These are phyloP conservation scores for Ceriops decandra DNA, from an alignment of 345 rosid species.

Conservation along the genomic window DNA sequence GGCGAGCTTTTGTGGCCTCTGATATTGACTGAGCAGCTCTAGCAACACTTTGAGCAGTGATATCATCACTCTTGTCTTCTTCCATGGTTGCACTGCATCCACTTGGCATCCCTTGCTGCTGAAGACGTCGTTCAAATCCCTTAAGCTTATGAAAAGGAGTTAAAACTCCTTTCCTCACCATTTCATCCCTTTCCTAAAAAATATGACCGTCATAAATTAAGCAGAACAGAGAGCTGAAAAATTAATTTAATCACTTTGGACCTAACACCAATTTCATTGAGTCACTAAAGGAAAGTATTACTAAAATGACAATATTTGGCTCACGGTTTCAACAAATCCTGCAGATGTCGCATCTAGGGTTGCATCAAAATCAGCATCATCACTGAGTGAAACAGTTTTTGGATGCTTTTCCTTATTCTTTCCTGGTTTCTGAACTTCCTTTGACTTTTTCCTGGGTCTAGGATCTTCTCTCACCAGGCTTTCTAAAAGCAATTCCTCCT, in stretches of 20 bases:
- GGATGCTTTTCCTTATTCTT: slow-evolving; percentile 45
- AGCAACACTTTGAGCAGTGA: slow-evolving; percentile 49
- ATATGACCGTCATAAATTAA: slow-evolving; percentile 26
- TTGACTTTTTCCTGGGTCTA: slow-evolving; percentile 48
- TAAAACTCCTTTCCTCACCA: slow-evolving; percentile 89
- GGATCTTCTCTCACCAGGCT: slow-evolving; percentile 61
- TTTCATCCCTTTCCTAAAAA: slow-evolving; percentile 90
- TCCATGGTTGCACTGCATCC: slow-evolving; percentile 29
- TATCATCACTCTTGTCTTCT: slow-evolving; percentile 40
- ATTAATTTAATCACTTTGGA: slow-evolving; percentile 6
- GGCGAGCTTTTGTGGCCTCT: slow-evolving; percentile 77
- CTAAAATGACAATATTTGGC: slow-evolving; percentile 18
- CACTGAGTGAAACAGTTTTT: slow-evolving; percentile 58
- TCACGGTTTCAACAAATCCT: slow-evolving; percentile 88
- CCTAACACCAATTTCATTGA: slow-evolving; percentile 13
- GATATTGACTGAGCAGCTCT: slow-evolving; percentile 59
- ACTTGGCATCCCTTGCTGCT: slow-evolving; percentile 55
- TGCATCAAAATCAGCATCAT: slow-evolving; percentile 86
- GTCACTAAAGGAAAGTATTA: slow-evolving; percentile 2
- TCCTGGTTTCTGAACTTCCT: slow-evolving; percentile 37
- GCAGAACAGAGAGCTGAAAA: slow-evolving; percentile 2
- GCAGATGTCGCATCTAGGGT: slow-evolving; percentile 75
- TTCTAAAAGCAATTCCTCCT: slow-evolving; percentile 37
- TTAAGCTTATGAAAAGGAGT: slow-evolving; percentile 94
- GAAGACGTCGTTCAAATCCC: slow-evolving; percentile 85